Percentiles rank a stretch among this genome's conserved stretches.
Evolutionary conservation across 495 filamentous ascomycete species (phyloP).

Genomic region (Cudoniella acicularis): DNA sequence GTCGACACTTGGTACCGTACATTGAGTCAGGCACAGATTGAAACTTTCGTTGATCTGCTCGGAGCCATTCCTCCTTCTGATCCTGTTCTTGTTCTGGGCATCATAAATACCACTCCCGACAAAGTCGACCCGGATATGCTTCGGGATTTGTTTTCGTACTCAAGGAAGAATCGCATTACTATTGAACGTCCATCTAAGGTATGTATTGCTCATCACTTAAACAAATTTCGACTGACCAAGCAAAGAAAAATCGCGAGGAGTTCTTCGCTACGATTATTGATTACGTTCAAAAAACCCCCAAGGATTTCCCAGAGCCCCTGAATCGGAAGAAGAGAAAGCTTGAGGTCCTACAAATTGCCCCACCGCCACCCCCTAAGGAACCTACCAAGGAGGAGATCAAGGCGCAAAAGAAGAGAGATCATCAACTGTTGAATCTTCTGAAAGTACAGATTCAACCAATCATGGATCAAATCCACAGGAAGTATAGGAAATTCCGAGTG

Average conservation of each 20-base stretch:
- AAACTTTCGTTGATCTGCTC: constrained; percentile 75
- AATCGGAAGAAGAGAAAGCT: constrained; percentile 83
- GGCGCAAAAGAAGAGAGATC: constrained; percentile 75
- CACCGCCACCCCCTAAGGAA: constrained; percentile 57
- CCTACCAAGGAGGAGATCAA: constrained; percentile 74
- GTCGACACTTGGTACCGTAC: constrained; percentile 82
- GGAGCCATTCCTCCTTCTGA: constrained; percentile 79
- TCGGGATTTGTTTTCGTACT: constrained; percentile 78
- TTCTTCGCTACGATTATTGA: constrained; percentile 72
- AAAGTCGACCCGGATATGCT: constrained; percentile 55
- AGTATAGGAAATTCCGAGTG: constrained; percentile 77
- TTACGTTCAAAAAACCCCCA: constrained; percentile 71
- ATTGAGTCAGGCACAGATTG: constrained; percentile 61
- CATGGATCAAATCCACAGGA: constrained; percentile 89
- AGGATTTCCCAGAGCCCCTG: constrained; percentile 79
- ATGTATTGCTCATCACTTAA: constrained; percentile 19
- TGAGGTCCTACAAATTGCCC: constrained; percentile 70
- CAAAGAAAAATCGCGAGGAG: constrained; percentile 57
- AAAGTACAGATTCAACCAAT: constrained; percentile 86
- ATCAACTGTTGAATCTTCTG: constrained; percentile 72
- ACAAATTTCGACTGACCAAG: constrained; percentile 29
- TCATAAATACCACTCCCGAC: constrained; percentile 62
- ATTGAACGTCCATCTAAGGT: constrained; percentile 62
- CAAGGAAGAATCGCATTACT: constrained; percentile 67
- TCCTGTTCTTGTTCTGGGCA: constrained; percentile 79